Evolutionary conservation across 495 filamentous ascomycete species (phyloP).

Genomic region (Neurospora tetraspora): DNA sequence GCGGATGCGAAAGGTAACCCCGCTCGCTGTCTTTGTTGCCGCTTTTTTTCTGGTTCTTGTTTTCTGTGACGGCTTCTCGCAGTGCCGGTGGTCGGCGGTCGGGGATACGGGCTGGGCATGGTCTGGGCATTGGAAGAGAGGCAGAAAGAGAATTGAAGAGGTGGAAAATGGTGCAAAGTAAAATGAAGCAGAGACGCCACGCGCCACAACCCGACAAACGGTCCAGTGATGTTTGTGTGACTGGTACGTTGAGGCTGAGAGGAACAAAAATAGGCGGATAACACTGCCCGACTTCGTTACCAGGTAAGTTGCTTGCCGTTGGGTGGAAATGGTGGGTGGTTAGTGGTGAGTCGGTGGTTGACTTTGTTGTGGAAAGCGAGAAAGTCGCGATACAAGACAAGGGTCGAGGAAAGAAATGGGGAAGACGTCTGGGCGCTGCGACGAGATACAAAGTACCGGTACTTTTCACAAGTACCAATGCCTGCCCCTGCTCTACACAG

Average conservation of each 20-base stretch:
- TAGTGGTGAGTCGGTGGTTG: background rate
- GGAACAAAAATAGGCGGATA: background rate
- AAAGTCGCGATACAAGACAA: background rate
- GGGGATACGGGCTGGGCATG: background rate
- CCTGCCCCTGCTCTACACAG: background rate
- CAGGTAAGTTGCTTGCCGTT: background rate
- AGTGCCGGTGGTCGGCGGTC: background rate
- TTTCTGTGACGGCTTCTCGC: background rate
- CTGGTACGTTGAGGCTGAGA: background rate
- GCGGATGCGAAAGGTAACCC: background rate
- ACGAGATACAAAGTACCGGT: background rate
- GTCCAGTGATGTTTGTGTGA: background rate
- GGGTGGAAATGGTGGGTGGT: background rate
- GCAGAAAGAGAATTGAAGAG: background rate
- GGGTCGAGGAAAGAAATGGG: background rate
- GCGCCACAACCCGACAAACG: background rate
- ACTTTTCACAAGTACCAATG: background rate
- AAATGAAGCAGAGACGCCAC: background rate
- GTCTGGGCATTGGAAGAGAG: background rate
- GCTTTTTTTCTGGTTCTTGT: background rate
- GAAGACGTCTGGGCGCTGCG: background rate
- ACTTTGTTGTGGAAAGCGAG: background rate
- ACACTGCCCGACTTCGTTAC: background rate
- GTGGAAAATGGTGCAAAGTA: background rate
- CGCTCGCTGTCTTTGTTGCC: background rate